phyloP scores from a whole-genome alignment of 805 yeast genomes.

The Millerago galiae region DNA sequence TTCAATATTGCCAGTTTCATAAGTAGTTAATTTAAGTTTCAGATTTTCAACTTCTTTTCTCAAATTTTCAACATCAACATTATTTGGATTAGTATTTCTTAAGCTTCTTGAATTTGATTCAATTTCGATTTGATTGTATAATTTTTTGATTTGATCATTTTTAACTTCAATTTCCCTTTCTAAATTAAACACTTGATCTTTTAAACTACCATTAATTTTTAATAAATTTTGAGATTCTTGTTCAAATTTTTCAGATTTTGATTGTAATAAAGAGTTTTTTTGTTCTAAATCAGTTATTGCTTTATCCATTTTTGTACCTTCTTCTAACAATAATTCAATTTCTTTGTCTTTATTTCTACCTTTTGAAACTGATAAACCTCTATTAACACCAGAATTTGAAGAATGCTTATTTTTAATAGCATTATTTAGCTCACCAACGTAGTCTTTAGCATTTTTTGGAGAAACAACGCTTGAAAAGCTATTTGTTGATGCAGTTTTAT shows the following conservation, averaged over 20 bases:
- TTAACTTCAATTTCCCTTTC: conserved; percentile 14
- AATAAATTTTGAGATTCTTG: conserved; percentile 16
- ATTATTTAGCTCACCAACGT: conserved; percentile 9
- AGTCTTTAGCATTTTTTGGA: conserved; percentile 9
- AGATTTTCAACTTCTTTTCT: conserved; percentile 37
- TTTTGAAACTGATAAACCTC: conserved; percentile 23
- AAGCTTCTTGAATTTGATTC: background rate
- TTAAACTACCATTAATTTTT: conserved; percentile 16
- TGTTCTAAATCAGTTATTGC: conserved; percentile 34
- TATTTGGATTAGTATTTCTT: background rate
- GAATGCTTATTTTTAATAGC: conserved; percentile 4
- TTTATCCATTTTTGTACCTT: conserved; percentile 44
- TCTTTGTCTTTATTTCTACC: conserved; percentile 35
- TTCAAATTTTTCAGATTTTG: conserved; percentile 23
- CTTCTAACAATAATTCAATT: conserved; percentile 37
- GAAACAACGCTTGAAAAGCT: conserved; percentile 2
- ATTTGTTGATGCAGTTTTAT: conserved; percentile 1
- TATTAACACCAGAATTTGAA: conserved; percentile 9
- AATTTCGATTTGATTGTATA: conserved; percentile 1
- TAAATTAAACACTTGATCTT: conserved; percentile 14
- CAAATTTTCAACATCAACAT: conserved; percentile 28
- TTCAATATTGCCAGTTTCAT: conserved; percentile 31
- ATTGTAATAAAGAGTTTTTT: conserved; percentile 20
- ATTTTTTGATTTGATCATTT: conserved; percentile 5
- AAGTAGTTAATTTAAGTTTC: conserved; percentile 45